Percentiles rank a stretch among this genome's conserved stretches.
These are phyloP conservation scores for Kodamaea kakaduensis DNA, from an alignment of 805 yeast species.

Conservation along the genomic window DNA sequence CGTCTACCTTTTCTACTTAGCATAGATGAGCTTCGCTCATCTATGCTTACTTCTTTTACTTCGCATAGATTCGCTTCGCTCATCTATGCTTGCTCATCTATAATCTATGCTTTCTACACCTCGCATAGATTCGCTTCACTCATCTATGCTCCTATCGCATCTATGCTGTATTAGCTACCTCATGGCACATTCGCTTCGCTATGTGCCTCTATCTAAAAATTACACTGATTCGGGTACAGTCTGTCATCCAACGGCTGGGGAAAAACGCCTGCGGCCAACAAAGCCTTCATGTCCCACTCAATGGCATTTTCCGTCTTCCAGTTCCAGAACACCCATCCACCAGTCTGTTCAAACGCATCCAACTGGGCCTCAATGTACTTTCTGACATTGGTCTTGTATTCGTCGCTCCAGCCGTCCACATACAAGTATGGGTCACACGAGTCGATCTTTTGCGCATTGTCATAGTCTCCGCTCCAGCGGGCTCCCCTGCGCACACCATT, in stretches of 20 bases:
- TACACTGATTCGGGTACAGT: slow-evolving; percentile 67
- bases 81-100: too few relatives aligned
- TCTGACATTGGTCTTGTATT: slow-evolving; percentile 56
- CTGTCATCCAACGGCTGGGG: slow-evolving; percentile 78
- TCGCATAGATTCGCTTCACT: too few relatives aligned
- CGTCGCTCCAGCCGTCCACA: slow-evolving; percentile 51
- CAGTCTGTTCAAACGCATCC: slow-evolving; percentile 67
- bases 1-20: too few relatives aligned
- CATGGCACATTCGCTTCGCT: too few relatives aligned
- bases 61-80: too few relatives aligned
- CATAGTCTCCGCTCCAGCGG: slow-evolving; percentile 75
- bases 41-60: too few relatives aligned
- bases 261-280: slow-evolving; percentile 58
- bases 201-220: slow-evolving; percentile 20
- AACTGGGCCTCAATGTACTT: slow-evolving; percentile 83
- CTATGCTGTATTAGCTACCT: too few relatives aligned
- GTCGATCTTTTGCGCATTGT: slow-evolving; percentile 45
- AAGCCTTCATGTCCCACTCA: slow-evolving; percentile 80
- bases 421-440: slow-evolving; percentile 47
- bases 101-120: too few relatives aligned
- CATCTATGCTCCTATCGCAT: too few relatives aligned
- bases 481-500: slow-evolving; percentile 77
- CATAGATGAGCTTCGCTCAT: too few relatives aligned
- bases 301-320: slow-evolving; percentile 81
- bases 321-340: slow-evolving; percentile 93